Percentiles rank a stretch among this genome's conserved stretches.
Evolutionary conservation across 1,139 yeast genomes (phyloP).

Genomic region (Hyphopichia buzzinii): DNA sequence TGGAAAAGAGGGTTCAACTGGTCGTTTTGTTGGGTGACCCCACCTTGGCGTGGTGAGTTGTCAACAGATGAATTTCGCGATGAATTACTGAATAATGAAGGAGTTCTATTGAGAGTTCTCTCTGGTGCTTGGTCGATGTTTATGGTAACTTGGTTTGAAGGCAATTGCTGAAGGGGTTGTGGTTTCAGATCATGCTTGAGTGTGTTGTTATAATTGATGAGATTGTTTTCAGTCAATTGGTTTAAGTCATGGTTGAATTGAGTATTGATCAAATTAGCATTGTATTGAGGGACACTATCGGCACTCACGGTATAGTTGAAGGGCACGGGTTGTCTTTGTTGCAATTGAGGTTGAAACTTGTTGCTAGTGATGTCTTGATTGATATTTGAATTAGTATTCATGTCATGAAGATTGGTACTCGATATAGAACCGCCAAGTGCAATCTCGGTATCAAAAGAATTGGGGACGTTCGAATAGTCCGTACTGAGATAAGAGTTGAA

Average conservation of each 20-base stretch:
- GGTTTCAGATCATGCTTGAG: background rate
- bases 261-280: constrained; percentile 2
- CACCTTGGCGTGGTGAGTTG: constrained; percentile 2
- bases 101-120: constrained; percentile 36
- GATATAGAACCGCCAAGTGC: constrained; percentile 43
- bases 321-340: constrained; percentile 5
- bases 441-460: constrained; percentile 33
- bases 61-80: constrained; percentile 14
- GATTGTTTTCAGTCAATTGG: constrained; percentile 29
- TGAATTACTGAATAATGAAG: constrained; percentile 45
- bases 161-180: constrained; percentile 18
- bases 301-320: constrained; percentile 13
- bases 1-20: constrained; percentile 1
- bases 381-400: constrained; percentile 9
- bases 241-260: constrained; percentile 7
- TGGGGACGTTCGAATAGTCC: constrained; percentile 9
- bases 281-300: constrained; percentile 2
- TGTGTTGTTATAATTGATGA: constrained; percentile 14
- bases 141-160: constrained; percentile 20
- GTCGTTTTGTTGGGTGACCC: constrained; percentile 2
- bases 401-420: constrained; percentile 29
- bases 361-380: constrained; percentile 8
- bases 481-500: constrained; percentile 9
- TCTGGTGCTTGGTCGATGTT: constrained; percentile 37
- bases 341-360: constrained; percentile 4